Percentiles rank a stretch among this genome's conserved stretches.
Evolutionary conservation across 345 rosid species (phyloP).

Genomic region (Trapa bicornis): DNA sequence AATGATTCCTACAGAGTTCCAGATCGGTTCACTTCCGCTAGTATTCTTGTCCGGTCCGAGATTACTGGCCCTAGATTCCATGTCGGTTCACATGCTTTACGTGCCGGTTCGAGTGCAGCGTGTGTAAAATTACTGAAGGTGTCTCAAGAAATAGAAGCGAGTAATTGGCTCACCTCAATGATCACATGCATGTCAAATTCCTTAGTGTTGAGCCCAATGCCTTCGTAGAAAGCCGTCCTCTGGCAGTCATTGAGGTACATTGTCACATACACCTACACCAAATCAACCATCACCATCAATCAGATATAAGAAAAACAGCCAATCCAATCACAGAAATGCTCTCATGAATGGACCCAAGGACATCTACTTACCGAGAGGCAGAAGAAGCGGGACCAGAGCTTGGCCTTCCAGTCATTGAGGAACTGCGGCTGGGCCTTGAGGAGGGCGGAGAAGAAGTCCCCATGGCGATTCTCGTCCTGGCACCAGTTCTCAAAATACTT

Average conservation of each 20-base stretch:
- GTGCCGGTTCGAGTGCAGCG: too few species aligned
- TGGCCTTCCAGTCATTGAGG: constrained; percentile 97
- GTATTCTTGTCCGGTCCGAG: too few species aligned
- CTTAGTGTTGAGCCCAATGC: constrained; percentile 85
- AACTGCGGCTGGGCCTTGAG: constrained; percentile 96
- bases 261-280: constrained; percentile 81
- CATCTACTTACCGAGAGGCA: constrained; percentile 70
- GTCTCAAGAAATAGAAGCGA: not conserved
- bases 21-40: too few species aligned
- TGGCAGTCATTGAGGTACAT: constrained; percentile 99
- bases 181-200: constrained; percentile 98
- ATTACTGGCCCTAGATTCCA: too few species aligned
- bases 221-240: constrained; percentile 82
- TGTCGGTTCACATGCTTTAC: too few species aligned
- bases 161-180: constrained; percentile 56
- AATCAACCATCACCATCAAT: not conserved
- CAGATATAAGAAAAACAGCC: not conserved
- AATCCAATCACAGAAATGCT: not conserved
- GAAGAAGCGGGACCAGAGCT: constrained; percentile 93
- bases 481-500: constrained; percentile 99
- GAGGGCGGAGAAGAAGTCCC: constrained; percentile 97
- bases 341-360: too few species aligned
- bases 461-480: constrained; percentile 97
- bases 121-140: too few species aligned
- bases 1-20: too few species aligned